Base-by-base conservation (phyloP, 2,329 filamentous ascomycete genomes). In the Didymellaceae sp. region DNA sequence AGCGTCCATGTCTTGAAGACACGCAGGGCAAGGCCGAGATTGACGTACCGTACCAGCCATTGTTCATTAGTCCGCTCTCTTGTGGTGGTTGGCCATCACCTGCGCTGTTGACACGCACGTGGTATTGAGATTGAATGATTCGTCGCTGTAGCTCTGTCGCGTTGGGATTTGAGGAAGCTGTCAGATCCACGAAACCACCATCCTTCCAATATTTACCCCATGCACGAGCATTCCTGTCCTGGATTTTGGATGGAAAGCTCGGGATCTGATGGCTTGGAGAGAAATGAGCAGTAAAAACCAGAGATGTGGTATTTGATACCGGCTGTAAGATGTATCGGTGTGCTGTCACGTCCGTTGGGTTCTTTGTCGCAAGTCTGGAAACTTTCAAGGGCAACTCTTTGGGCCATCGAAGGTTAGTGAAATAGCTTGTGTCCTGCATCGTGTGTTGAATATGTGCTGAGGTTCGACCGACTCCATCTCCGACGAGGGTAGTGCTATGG, bases 1-100 rank as follows among this genome's bases (percentile, higher is more conserved):
- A n/a, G n/a, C n/a, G n/a, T n/a, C n/a, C n/a, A n/a, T n/a, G n/a
- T n/a, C n/a, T n/a, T n/a, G n/a, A n/a, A n/a, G n/a, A n/a, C n/a
- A n/a, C n/a, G n/a, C n/a, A n/a, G n/a, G n/a, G n/a, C n/a, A 25
- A 25, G 24, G 24, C 5, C 11, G 6, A 16, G 25, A 17, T 5
- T 30, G 11, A 57, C 46, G 80, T 80, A 24, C 80, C 80, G 48
- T 80, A 80, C 79, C 80, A 82, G 11, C 79, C 76, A 60, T 82
- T 70, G 51, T 81, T 82, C 32, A 78, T 76, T 10, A 82, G 67
- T 2, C 78, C 78, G 59, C 61, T 63, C 52, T 67, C 77, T 60
- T 82, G 79, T 0, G 79, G 77, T 1, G 77, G 74, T 2, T 78
- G 75, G 37, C 74, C 73, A 31, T 68, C 67, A 0, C 76, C 78